These are phyloP conservation scores for Byssoonygena ceratinophila DNA, from an alignment of 2,329 filamentous ascomycete genomes.

Conservation along the genomic window DNA sequence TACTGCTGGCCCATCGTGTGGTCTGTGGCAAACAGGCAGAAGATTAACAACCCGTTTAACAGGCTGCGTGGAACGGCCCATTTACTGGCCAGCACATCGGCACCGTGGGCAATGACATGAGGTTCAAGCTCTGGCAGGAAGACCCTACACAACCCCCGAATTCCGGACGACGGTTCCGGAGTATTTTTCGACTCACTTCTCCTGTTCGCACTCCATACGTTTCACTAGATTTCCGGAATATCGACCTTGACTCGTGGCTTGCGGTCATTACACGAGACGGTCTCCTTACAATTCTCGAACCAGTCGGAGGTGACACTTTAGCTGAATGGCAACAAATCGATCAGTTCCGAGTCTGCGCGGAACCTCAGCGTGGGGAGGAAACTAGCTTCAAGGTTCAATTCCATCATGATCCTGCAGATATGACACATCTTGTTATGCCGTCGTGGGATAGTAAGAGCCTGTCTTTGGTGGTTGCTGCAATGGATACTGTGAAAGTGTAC, in stretches of 20 bases:
- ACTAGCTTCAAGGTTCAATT: slow-evolving; percentile 77
- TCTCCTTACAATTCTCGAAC: slow-evolving; percentile 69
- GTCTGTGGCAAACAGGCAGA: too few relatives aligned
- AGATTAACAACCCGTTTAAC: too few relatives aligned
- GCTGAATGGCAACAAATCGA: slow-evolving; percentile 66
- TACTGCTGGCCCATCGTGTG: background rate
- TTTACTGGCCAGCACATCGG: slow-evolving; percentile 81
- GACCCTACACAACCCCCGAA: slow-evolving; percentile 66
- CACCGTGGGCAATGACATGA: slow-evolving; percentile 79
- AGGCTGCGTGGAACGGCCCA: slow-evolving; percentile 90
- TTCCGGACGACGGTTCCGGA: slow-evolving; percentile 69
- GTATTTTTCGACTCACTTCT: slow-evolving; percentile 50
- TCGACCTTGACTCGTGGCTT: slow-evolving; percentile 72
- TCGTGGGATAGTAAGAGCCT: slow-evolving; percentile 72
- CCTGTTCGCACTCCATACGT: slow-evolving; percentile 60
- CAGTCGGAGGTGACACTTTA: slow-evolving; percentile 70
- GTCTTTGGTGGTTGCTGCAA: slow-evolving; percentile 72
- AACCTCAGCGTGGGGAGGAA: slow-evolving; percentile 70
- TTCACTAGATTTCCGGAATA: slow-evolving; percentile 77
- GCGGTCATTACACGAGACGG: slow-evolving; percentile 78
- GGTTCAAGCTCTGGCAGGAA: slow-evolving; percentile 87
- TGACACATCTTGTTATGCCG: slow-evolving; percentile 64
- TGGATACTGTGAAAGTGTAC: slow-evolving; percentile 74
- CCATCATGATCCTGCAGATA: slow-evolving; percentile 66
- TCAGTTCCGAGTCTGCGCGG: slow-evolving; percentile 60